Evolutionary conservation across 169 alveolate species (phyloP).

Genomic region (Toxoplasma gondii): DNA sequence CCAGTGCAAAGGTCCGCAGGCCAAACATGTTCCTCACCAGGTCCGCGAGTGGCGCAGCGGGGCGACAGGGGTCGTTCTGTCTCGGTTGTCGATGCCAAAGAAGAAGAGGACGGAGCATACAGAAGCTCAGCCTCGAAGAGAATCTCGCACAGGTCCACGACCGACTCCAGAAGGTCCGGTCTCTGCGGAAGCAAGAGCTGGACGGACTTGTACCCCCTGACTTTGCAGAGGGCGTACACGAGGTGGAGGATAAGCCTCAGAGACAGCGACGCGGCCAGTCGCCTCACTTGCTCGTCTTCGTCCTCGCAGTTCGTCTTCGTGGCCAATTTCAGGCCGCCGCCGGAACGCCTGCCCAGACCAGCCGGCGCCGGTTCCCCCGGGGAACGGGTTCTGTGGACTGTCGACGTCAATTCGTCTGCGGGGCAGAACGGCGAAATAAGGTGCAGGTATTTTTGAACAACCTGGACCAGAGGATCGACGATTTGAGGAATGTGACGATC

Average conservation of each 20-base stretch:
- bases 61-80: not conserved
- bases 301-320: not conserved
- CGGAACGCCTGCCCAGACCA: no score
- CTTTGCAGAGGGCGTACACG: not conserved
- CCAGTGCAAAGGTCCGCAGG: no score
- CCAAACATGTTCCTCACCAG: no score
- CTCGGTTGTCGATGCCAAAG: not conserved
- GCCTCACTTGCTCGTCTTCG: not conserved
- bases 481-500: not conserved
- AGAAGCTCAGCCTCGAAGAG: slow-evolving; percentile 6
- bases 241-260: slow-evolving; percentile 25
- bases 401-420: not conserved
- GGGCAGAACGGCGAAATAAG: not conserved
- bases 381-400: no score
- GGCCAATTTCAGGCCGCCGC: no score
- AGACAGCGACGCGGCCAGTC: not conserved
- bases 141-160: not conserved
- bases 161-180: slow-evolving; percentile 56
- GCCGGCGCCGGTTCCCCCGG: no score
- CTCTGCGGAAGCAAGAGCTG: slow-evolving; percentile 40
- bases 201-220: slow-evolving; percentile 19
- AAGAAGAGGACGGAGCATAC: not conserved
- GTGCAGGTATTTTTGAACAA: not conserved
- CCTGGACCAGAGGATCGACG: not conserved
- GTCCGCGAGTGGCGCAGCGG: no score